These are phyloP conservation scores for Uncinocarpus reesii DNA, from an alignment of 2,329 filamentous ascomycete genomes.

Conservation along the genomic window DNA sequence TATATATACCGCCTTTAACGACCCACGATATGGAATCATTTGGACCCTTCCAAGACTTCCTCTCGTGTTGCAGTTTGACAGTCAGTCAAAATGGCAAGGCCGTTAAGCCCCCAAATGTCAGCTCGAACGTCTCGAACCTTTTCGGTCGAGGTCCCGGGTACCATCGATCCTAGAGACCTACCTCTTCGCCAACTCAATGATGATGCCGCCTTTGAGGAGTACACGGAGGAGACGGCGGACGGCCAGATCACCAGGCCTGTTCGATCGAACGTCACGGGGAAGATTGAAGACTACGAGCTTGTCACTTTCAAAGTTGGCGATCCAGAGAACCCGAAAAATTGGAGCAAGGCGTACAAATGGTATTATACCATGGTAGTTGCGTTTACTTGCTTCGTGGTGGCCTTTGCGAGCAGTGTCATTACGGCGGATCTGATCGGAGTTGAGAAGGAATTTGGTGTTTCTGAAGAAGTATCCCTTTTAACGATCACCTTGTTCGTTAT, in stretches of 20 bases:
- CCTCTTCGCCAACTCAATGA: slow-evolving; percentile 55
- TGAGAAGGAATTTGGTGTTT: slow-evolving; percentile 53
- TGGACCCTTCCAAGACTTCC: neutral
- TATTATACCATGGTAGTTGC: slow-evolving; percentile 79
- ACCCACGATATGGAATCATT: neutral
- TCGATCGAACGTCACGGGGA: slow-evolving; percentile 46
- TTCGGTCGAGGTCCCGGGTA: slow-evolving; percentile 19
- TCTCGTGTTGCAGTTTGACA: neutral
- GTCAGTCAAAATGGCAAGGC: slow-evolving; percentile 1
- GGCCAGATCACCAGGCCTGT: slow-evolving; percentile 52
- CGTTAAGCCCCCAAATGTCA: neutral
- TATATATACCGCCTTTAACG: slow-evolving; percentile 11
- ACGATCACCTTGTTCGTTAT: slow-evolving; percentile 68
- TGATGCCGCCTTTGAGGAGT: slow-evolving; percentile 56
- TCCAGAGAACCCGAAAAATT: slow-evolving; percentile 65
- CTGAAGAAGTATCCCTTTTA: slow-evolving; percentile 61
- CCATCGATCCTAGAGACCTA: slow-evolving; percentile 44
- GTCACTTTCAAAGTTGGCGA: slow-evolving; percentile 64
- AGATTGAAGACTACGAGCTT: slow-evolving; percentile 48
- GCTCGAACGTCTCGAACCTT: slow-evolving; percentile 17
- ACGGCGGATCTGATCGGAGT: slow-evolving; percentile 64
- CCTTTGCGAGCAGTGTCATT: slow-evolving; percentile 62
- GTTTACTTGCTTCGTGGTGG: slow-evolving; percentile 62
- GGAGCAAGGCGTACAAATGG: slow-evolving; percentile 69
- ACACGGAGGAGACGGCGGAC: slow-evolving; percentile 49